Evolutionary conservation across 352 stramenopile species (phyloP), one percentile per base, ranked within the genome.

Genomic region (Globisporangium carolinianum): DNA sequence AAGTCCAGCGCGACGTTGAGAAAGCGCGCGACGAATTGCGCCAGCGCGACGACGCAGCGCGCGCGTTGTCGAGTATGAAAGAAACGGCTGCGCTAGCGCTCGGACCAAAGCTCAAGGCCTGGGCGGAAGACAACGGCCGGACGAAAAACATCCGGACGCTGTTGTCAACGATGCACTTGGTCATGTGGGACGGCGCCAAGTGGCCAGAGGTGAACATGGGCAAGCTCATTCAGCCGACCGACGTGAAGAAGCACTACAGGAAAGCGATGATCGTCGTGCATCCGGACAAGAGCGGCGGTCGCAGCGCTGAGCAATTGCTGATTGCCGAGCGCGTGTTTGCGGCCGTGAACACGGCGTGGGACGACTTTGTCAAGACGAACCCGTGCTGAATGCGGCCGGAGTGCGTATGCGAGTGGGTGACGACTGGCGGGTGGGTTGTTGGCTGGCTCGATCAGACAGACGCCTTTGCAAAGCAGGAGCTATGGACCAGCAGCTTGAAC

Each of bases 181-280:
- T 97, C 35, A 91, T 97, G 75, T 97, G 89, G 89, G 77, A 94
- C 24, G 85, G 81, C 60, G 87, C 73, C 59, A 89, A 90, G 54
- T 97, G 89, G 89, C 71, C 67, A 14, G 84, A 94, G 57, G 79
- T 95, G 15, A 91, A 91, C 69, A 94, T 97, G 85, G 88, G 81
- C 62, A 94, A 96, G 66, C 79, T 97, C n/a, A 77, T 97, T 32
- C 71, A 87, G 64, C 87, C 86, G n/a, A 72, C 79, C 47, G 85
- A 94, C 58, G 83, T 97, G n/a, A 97, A 97, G 71, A 88, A 93
- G 66, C 63, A 89, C 61, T 97, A 97, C 67, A 84, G 87, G 50
- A 92, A 93, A 65, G 86, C 89, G 39, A 97, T 97, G 87, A 89
- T 97, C 56, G 83, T 97, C 37, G 89, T 97, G 48, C 89, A 97